A percentile compares a stretch with the other conserved stretches of the same genome.
phyloP scores from a whole-genome alignment of 495 filamentous ascomycete species.

The Neurospora intermedia region DNA sequence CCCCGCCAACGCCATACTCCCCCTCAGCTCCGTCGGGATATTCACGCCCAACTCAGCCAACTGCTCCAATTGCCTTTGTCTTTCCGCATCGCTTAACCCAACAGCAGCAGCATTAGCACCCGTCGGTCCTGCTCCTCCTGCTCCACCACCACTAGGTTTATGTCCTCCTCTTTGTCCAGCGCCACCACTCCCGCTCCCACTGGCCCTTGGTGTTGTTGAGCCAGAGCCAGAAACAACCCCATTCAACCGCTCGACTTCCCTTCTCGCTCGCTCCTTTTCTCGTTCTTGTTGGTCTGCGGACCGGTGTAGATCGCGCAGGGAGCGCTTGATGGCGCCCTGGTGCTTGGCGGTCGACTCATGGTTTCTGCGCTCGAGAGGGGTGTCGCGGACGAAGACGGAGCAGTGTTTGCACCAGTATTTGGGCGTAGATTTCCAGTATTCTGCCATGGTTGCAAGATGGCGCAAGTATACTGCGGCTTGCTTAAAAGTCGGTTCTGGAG shows the following conservation, averaged over 20 bases:
- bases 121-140: slow-evolving; percentile 3
- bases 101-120: slow-evolving; percentile 8
- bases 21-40: slow-evolving; percentile 68
- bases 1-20: slow-evolving; percentile 78
- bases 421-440: slow-evolving; percentile 98
- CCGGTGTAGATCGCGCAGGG: slow-evolving; percentile 76
- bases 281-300: slow-evolving; percentile 65
- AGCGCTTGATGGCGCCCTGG: slow-evolving; percentile 80
- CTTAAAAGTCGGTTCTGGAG: not conserved
- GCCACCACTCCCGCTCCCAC: slow-evolving; percentile 9
- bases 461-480: not conserved
- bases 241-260: slow-evolving; percentile 79
- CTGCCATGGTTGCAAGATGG: slow-evolving; percentile 53
- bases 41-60: slow-evolving; percentile 78
- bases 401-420: slow-evolving; percentile 99
- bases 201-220: not conserved
- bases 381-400: slow-evolving; percentile 82
- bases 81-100: slow-evolving; percentile 48
- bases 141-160: not conserved
- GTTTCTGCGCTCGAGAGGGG: slow-evolving; percentile 75
- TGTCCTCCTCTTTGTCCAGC: not conserved
- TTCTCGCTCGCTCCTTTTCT: slow-evolving; percentile 70
- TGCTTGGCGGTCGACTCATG: slow-evolving; percentile 87
- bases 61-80: slow-evolving; percentile 78
- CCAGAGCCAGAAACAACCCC: slow-evolving; percentile 49